Base-by-base conservation (phyloP, 129 eudicot genomes). In the Sambucus nigra region DNA sequence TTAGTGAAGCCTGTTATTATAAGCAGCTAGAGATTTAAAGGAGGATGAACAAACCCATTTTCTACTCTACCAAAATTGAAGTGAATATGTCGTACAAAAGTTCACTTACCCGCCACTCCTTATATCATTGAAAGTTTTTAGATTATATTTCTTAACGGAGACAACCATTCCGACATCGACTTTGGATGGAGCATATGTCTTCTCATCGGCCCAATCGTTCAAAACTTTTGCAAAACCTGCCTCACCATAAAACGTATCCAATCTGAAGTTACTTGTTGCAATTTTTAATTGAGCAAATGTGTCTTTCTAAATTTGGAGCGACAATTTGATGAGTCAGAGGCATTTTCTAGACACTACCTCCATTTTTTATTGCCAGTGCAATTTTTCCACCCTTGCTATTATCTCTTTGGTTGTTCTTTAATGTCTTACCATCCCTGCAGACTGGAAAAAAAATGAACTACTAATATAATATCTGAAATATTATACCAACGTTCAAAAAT, bases 141-240 rank as follows among this genome's bases (percentile, higher is more conserved):
- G 13, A 14, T 40, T 2, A 7, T 7, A 15, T 42, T 14, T 58
- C 58, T 7, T 65, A 51, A 73, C 64, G 11, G 64, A 53, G 21
- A 61, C 52, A 12, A 51, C 45, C 42, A 66, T 25, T 47, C 73
- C 73, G 44, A 48, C 51, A 29, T 69, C 73, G 25, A 3, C 5
- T 44, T 24, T 7, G 26, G 61, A 38, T 24, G 73, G 73, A 25
- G 60, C 78, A 41, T 45, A 60, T 17, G 65, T 73, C 60, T 20
- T 38, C 64, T 47, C 60, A 55, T 60, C 56, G 5, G 66, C 73
- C 73, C 69, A 73, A 18, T 61, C 69, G 38, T 54, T 61, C 65
- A 53, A 55, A 27, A 60, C 47, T 20, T 13, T 26, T 38, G 40
- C 60, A 35, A 29, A 42, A 33, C 55, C 15, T 26, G 7, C 61